Evolutionary conservation across 1,284 basidiomycete genomes (phyloP).

Genomic region (Calocybe gambosa): DNA sequence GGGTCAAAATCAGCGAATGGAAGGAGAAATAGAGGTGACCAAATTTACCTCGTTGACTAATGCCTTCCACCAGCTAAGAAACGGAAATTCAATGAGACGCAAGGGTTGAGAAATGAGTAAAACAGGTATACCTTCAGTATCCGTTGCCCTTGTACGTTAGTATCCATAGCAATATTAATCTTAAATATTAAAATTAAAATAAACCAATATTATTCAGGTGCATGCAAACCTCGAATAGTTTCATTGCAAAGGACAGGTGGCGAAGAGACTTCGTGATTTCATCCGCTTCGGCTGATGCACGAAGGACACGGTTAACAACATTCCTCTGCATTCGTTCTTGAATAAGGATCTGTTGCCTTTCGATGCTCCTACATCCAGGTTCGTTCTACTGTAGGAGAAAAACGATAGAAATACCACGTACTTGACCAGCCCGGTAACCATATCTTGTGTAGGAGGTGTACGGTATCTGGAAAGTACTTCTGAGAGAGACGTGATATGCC

Average conservation of each 20-base stretch:
- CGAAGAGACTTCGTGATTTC: neutral
- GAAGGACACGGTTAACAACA: neutral
- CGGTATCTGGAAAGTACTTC: neutral
- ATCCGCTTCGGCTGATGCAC: neutral
- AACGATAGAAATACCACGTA: neutral
- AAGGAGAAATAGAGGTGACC: too few relatives aligned
- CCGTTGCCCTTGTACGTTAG: neutral
- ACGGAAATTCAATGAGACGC: neutral
- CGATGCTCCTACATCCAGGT: neutral
- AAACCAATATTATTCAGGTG: neutral
- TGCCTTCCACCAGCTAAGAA: neutral
- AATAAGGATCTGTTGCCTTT: neutral
- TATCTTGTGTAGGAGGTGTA: neutral
- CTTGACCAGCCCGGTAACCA: too few relatives aligned
- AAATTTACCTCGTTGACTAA: too few relatives aligned
- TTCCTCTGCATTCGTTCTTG: neutral
- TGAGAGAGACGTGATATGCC: neutral
- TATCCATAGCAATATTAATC: neutral
- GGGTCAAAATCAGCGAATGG: neutral
- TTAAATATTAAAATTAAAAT: too few relatives aligned
- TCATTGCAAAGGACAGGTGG: neutral
- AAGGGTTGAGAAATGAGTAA: neutral
- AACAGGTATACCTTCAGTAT: neutral
- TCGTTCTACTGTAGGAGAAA: neutral
- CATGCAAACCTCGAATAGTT: neutral